Evolutionary conservation across 805 yeast genomes (phyloP), one percentile per base, ranked within the genome.

Genomic region (Yamadazyma sp.): DNA sequence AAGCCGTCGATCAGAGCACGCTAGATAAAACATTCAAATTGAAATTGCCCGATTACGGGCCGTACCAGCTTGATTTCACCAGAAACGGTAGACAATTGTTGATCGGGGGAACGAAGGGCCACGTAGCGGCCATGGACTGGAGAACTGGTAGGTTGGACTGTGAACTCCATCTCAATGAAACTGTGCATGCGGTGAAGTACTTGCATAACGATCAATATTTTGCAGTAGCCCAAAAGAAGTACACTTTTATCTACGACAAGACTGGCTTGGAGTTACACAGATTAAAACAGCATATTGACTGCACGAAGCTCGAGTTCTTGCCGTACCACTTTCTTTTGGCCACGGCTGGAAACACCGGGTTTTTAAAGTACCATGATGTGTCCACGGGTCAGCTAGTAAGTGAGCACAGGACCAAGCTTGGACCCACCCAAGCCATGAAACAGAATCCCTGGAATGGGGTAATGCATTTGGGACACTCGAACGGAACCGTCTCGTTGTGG

Each of bases 361-460:
- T 73, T 61, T 70, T 93, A 44, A 87, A 85, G 62, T 93, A 87
- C 61, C 98, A 93, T 55, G 99, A 93, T 62, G 95, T 90, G 2
- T 83, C 96, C 3, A 93, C 98, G 0, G 99, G 99, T 44, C 77
- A 72, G 32, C 65, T 88, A 22, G 93, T 90, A 1, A 72, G 88
- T 29, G 98, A 93, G 59, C 67, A 80, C 20, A 75, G 90, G 55
- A 89, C 97, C 6, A 88, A 84, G 59, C 62, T 86, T 46, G 99
- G 99, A 1, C 95, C 98, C 13, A 84, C 96, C 0, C 80, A 82
- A 32, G 75, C 91, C 5, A 79, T 91, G 89, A 69, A 82, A 35
- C 95, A 86, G 51, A 93, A 91, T 57, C 95, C 96, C 3, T 88
- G 95, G 84, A 93, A 93, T 57, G 99, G 97, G 0, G 85, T 91